Conservation (phyloP, 306 rosid genomes). For the Quercus alba region DNA sequence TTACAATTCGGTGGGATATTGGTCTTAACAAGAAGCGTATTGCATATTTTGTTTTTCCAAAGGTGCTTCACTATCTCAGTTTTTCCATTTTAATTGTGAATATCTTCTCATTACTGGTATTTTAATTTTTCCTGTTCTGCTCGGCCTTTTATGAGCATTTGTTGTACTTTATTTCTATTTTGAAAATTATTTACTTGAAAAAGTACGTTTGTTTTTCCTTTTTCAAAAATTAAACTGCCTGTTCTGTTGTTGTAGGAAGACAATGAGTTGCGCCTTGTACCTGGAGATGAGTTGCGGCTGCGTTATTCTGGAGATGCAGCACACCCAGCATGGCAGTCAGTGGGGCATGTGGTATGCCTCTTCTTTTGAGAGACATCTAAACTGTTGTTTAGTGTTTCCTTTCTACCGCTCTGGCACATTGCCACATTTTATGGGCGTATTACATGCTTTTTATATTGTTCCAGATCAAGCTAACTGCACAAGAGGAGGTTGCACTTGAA, state of each 20-base stretch:
- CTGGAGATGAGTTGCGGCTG: constrained; percentile 95
- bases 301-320: constrained; percentile 99
- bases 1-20: constrained; percentile 93
- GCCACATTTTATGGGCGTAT: neutral
- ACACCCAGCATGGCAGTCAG: constrained; percentile 99
- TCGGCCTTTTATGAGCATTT: neutral
- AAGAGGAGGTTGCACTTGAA: constrained; percentile 97
- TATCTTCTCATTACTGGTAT: neutral
- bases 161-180: neutral
- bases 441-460: constrained; percentile 4
- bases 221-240: constrained; percentile 6
- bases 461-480: constrained; percentile 96
- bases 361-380: neutral
- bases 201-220: neutral
- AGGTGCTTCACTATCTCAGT: constrained; percentile 42
- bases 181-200: neutral
- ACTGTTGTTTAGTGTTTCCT: neutral
- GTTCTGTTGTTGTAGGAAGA: constrained; percentile 69
- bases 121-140: neutral
- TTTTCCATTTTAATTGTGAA: neutral
- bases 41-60: constrained; percentile 96
- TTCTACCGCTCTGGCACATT: neutral
- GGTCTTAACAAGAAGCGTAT: constrained; percentile 98
- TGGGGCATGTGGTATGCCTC: constrained; percentile 91
- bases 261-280: constrained; percentile 96